Evolutionary conservation across 306 rosid genomes (phyloP), one percentile per base, ranked within the genome.

Genomic region (Albizia julibrissin): DNA sequence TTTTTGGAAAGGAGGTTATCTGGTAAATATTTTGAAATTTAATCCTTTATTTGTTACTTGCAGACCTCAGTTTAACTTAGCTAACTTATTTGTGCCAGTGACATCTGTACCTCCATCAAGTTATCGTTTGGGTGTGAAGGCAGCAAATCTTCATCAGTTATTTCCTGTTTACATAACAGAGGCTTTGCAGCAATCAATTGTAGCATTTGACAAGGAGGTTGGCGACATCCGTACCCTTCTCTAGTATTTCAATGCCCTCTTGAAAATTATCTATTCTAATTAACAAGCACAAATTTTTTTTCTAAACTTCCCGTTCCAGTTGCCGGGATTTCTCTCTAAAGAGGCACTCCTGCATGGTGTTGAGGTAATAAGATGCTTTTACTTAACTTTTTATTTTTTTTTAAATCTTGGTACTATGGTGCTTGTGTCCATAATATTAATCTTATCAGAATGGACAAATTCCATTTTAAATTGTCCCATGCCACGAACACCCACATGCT

Each of bases 301-400:
- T 49, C 75, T 27, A 27, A 68, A 83, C 79, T 74, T 86, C 74
- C 75, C 79, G 78, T 76, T 84, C 80, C 92, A 95, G 98, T 89
- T 95, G 82, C 98, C 98, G 9, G 99, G 99, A 80, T 93, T 95
- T 82, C 88, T 95, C 77, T 86, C 92, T 84, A 85, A 89, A 59
- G 97, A 89, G 42, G 99, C 94, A 76, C 96, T 95, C 87, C 99
- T 95, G 79, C 98, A 95, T 72, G 99, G 99, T 34, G 99, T 95
- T 79, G 99, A 95, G 99, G 99, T 95, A 83, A 80, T 81, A 26
- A 39, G 52, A 74, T n/a, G 65, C 70, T 58, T n/a, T 42, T 11
- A 1, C 52, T 75, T 21, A 7, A 0, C 1, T 16, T 24, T 5
- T 37, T 24, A 18, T 47, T 24, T 47, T 4, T 0, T 1, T 34